Evolutionary conservation across 1,139 yeast genomes (phyloP), one percentile per base, ranked within the genome.

Genomic region (Yamadazyma dendronema): DNA sequence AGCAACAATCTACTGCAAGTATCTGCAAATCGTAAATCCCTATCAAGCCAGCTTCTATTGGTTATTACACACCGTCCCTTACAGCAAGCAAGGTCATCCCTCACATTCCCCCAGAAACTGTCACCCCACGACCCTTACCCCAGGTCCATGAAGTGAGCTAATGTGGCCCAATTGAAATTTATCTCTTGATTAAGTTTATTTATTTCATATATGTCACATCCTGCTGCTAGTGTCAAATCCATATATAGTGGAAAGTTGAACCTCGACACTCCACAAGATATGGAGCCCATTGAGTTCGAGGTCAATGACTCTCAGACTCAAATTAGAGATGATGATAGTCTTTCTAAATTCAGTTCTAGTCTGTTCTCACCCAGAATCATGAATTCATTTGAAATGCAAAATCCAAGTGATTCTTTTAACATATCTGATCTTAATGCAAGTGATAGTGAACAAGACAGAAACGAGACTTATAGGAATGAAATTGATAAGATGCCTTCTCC

Each of bases 141-240:
- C 22, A 19, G 9, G 22, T 19, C n/a, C n/a, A 19, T 19, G 9
- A 19, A 9, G 22, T 19, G n/a, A n/a, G n/a, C n/a, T n/a, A n/a
- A n/a, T n/a, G n/a, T n/a, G n/a, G 22, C 22, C 9, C 22, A 9
- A 19, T 19, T 9, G 22, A 19, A 19, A 19, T 19, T 19, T 19
- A 19, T 19, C 9, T 9, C 8, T 9, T 19, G 9, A 6, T n/a
- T n/a, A n/a, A n/a, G n/a, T n/a, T n/a, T n/a, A n/a, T n/a, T n/a
- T n/a, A n/a, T n/a, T n/a, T n/a, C n/a, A 24, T 13, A 5, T n/a
- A 68, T 67, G 74, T 57, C 73, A 24, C 70, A 67, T 42, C 71
- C 74, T n/a, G 69, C 66, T 14, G 74, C 73, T 24, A 66, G 72
- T 42, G 59, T 67, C 27, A 62, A 59, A 46, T 66, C 72, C 19